Evolutionary conservation across 305 asterid species (phyloP).

Genomic region (Fraxinus sp.): DNA sequence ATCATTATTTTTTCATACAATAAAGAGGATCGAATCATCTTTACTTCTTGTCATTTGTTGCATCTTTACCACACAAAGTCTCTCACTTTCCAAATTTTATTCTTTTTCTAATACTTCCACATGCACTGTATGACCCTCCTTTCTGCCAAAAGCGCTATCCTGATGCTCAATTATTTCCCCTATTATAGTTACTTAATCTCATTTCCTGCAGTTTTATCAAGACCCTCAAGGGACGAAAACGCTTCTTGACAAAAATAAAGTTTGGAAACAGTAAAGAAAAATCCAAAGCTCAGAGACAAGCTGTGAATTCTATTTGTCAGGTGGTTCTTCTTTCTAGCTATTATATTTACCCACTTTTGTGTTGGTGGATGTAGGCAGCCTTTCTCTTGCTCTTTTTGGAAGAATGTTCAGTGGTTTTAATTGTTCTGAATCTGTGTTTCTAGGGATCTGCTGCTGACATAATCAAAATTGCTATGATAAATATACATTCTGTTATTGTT

Average conservation of each 20-base stretch:
- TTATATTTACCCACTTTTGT: not conserved
- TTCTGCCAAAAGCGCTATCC: conserved; percentile 15
- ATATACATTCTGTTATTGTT: conserved; percentile 60
- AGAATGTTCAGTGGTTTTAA: conserved; percentile 21
- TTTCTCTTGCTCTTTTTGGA: not conserved
- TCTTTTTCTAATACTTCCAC: not conserved
- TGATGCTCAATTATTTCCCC: not conserved
- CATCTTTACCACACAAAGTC: conserved; percentile 1
- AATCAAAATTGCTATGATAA: conserved; percentile 87
- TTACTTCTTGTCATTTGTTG: not conserved
- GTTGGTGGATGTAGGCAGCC: not conserved
- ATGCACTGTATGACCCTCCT: not conserved
- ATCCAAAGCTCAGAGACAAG: conserved; percentile 96
- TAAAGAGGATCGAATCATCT: not conserved
- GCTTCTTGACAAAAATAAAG: conserved; percentile 85
- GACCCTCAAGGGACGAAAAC: conserved; percentile 89
- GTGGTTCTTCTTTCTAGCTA: conserved; percentile 38
- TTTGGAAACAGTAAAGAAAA: conserved; percentile 78
- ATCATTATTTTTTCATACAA: not conserved
- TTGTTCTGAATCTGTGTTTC: conserved; percentile 25
- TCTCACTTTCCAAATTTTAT: not conserved
- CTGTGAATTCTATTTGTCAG: conserved; percentile 98
- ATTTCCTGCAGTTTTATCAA: conserved; percentile 63
- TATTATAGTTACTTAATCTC: conserved; percentile 14
- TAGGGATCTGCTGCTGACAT: conserved; percentile 99